Evolutionary conservation across 2,329 filamentous ascomycete genomes (phyloP).

Genomic region (Neocucurbitaria cava): DNA sequence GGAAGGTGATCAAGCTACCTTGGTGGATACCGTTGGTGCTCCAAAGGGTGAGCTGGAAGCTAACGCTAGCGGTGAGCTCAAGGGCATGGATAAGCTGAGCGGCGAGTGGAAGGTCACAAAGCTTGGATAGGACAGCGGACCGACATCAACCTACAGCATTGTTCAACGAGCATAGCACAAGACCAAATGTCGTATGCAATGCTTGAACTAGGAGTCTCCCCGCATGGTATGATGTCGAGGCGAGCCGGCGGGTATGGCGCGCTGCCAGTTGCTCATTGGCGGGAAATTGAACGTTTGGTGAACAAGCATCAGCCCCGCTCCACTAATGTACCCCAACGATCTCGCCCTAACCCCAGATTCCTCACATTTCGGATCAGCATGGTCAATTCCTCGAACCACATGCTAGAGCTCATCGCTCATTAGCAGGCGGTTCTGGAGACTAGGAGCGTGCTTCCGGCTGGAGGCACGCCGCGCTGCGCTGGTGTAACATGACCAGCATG

Average conservation of each 20-base stretch:
- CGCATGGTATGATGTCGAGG: neutral
- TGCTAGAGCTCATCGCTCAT: neutral
- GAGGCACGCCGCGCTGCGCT: slow-evolving; percentile 16
- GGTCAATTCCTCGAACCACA: slow-evolving; percentile 10
- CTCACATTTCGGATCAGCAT: slow-evolving; percentile 16
- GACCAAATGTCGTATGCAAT: neutral
- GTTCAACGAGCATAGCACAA: neutral
- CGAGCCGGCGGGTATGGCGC: slow-evolving; percentile 1
- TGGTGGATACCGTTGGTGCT: slow-evolving; percentile 46
- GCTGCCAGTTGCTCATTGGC: slow-evolving; percentile 22
- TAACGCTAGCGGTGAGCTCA: slow-evolving; percentile 34
- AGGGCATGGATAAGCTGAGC: slow-evolving; percentile 34
- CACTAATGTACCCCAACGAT: slow-evolving; percentile 27
- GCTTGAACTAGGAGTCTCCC: neutral
- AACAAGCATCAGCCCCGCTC: slow-evolving; percentile 21
- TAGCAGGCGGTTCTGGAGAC: slow-evolving; percentile 19
- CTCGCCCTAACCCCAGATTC: slow-evolving; percentile 22
- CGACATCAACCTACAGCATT: neutral
- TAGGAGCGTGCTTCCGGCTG: slow-evolving; percentile 32
- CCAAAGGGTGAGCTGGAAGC: slow-evolving; percentile 41
- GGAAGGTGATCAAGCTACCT: slow-evolving; percentile 39
- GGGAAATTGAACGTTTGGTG: slow-evolving; percentile 24
- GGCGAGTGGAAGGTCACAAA: slow-evolving; percentile 47
- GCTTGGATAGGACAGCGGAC: slow-evolving; percentile 25
- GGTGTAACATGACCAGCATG: slow-evolving; percentile 17